Evolutionary conservation across 306 rosid genomes (phyloP).

Genomic region (Pyrus communis): DNA sequence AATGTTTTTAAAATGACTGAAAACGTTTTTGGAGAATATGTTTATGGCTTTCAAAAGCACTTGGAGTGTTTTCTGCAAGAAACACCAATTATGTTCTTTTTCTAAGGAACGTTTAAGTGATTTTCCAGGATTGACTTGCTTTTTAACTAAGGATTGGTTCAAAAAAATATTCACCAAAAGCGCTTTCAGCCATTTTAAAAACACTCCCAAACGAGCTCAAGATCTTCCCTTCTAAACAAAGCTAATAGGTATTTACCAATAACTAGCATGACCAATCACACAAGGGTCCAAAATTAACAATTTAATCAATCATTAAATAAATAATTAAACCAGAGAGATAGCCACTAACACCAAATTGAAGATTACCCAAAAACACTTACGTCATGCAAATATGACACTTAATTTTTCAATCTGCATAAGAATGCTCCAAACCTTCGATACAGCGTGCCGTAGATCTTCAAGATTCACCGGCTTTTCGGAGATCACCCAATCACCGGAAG

Average conservation of each 20-base stretch:
- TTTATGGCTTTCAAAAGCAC: too few species aligned
- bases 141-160: too few species aligned
- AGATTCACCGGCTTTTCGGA: conserved; percentile 48
- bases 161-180: fast-evolving
- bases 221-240: background rate
- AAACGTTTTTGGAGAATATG: too few species aligned
- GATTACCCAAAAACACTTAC: background rate
- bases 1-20: too few species aligned
- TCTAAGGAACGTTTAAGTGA: fast-evolving
- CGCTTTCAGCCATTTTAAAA: too few species aligned
- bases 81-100: fast-evolving
- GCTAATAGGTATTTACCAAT: background rate
- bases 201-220: fast-evolving
- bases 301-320: background rate
- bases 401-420: background rate
- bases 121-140: too few species aligned
- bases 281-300: background rate
- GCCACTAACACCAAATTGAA: background rate
- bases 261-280: conserved; percentile 5
- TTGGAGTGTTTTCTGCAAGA: fast-evolving
- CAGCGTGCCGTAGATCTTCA: conserved; percentile 72
- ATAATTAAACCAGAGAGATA: background rate
- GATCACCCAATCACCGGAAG: conserved; percentile 88
- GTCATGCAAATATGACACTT: background rate
- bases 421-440: conserved; percentile 50